A percentile compares a stretch with the other conserved stretches of the same genome.
phyloP scores from a whole-genome alignment of 1,284 basidiomycete species.

The Ganoderma lucidum region DNA sequence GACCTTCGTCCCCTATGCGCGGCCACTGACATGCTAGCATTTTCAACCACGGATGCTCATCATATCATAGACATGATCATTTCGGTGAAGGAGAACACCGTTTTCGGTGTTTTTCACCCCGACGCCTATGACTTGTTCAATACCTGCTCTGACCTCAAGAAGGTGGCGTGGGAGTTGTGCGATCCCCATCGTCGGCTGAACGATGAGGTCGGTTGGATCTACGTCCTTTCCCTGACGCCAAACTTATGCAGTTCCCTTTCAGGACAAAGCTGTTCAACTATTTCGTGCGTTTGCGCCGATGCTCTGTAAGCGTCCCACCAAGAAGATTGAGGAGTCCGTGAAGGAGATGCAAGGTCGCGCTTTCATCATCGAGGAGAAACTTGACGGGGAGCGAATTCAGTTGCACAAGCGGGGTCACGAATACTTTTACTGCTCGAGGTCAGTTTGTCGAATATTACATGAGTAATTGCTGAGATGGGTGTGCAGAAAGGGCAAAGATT shows the following conservation, averaged over 20 bases:
- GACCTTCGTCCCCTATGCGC: too few species aligned
- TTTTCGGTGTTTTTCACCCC: conserved; percentile 89
- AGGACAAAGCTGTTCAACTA: conserved; percentile 85
- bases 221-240: neutral
- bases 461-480: neutral
- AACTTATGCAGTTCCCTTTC: neutral
- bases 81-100: conserved; percentile 87
- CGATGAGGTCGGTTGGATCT: conserved; percentile 53
- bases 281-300: conserved; percentile 91
- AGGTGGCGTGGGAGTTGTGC: conserved; percentile 85
- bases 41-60: neutral
- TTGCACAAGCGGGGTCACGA: conserved; percentile 89
- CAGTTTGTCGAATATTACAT: conserved; percentile 17
- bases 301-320: conserved; percentile 88
- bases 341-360: conserved; percentile 78
- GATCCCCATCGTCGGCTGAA: conserved; percentile 70
- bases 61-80: conserved; percentile 71
- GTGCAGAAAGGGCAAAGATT: conserved; percentile 89
- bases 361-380: conserved; percentile 94
- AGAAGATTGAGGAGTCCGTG: conserved; percentile 82
- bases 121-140: conserved; percentile 93
- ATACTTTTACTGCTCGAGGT: conserved; percentile 93
- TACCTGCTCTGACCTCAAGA: conserved; percentile 93
- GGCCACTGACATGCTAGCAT: too few species aligned
- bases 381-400: conserved; percentile 95